Conservation (phyloP, 2,329 filamentous ascomycete genomes). For the Delphinella strobiligena region DNA sequence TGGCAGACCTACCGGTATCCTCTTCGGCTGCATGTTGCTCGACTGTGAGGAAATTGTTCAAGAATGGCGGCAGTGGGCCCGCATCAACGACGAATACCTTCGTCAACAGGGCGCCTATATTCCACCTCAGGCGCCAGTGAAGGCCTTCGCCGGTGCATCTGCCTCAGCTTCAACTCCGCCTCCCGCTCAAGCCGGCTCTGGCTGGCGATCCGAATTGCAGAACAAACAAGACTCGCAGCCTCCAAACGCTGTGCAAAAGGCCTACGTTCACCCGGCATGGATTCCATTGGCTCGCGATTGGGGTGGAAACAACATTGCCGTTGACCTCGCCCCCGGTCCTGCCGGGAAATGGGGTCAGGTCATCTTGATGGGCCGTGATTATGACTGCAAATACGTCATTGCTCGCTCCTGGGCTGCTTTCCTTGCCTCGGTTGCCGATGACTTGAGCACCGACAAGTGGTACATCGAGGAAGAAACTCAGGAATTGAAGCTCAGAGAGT, state of each 20-base stretch:
- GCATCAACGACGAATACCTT: constrained; percentile 83
- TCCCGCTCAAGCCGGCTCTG: constrained; percentile 23
- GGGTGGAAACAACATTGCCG: constrained; percentile 94
- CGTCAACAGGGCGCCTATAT: constrained; percentile 29
- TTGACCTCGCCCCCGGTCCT: constrained; percentile 84
- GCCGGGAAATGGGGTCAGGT: constrained; percentile 90
- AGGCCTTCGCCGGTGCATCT: constrained; percentile 53
- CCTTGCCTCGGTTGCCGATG: constrained; percentile 76
- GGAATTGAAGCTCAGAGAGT: constrained; percentile 86
- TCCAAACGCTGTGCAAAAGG: constrained; percentile 73
- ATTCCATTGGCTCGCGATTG: constrained; percentile 93
- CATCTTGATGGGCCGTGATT: constrained; percentile 92
- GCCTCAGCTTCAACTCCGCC: constrained; percentile 55
- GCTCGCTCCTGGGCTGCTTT: constrained; percentile 86
- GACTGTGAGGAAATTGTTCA: constrained; percentile 98
- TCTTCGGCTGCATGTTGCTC: constrained; percentile 89
- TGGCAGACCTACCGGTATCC: constrained; percentile 77
- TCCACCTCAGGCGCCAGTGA: constrained; percentile 55
- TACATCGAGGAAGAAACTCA: constrained; percentile 83
- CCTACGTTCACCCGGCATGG: constrained; percentile 88
- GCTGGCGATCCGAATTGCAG: constrained; percentile 75
- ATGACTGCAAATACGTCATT: constrained; percentile 96
- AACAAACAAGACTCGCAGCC: constrained; percentile 81
- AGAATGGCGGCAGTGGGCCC: constrained; percentile 94
- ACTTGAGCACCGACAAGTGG: constrained; percentile 80